Percentiles rank a stretch among this genome's conserved stretches.
These are phyloP conservation scores for Phytophthora hybrid DNA, from an alignment of 352 stramenopile genomes.

Conservation along the genomic window DNA sequence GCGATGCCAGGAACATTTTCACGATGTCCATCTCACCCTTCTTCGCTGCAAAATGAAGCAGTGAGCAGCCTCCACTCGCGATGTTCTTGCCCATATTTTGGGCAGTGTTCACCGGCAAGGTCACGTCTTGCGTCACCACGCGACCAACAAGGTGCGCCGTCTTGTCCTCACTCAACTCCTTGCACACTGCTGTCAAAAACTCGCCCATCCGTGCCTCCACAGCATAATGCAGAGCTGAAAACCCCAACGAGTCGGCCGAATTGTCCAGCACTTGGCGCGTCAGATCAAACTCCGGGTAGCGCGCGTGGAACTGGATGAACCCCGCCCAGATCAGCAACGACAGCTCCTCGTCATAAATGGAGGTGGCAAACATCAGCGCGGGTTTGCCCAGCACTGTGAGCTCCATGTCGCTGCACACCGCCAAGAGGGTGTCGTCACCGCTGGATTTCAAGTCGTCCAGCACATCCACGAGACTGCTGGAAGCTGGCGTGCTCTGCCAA, in stretches of 20 bases:
- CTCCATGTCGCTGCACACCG: constrained; percentile 41
- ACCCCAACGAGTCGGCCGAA: constrained; percentile 67
- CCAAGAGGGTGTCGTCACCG: constrained; percentile 12
- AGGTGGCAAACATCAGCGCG: constrained; percentile 78
- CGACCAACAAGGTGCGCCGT: constrained; percentile 25
- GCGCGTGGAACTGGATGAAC: constrained; percentile 55
- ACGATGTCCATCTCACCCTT: constrained; percentile 67
- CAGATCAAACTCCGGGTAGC: constrained; percentile 51
- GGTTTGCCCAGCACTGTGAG: constrained; percentile 82
- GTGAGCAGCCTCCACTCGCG: constrained; percentile 68
- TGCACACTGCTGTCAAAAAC: constrained; percentile 52
- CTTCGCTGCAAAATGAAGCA: constrained; percentile 75
- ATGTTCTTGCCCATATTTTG: constrained; percentile 79
- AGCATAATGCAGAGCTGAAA: constrained; percentile 80
- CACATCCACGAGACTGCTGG: constrained; percentile 40
- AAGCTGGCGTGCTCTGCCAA: constrained; percentile 51
- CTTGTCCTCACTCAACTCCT: constrained; percentile 31
- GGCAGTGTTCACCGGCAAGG: constrained; percentile 65
- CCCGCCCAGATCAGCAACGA: constrained; percentile 69
- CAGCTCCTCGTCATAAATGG: constrained; percentile 89
- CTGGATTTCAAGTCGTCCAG: constrained; percentile 41
- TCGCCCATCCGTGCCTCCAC: constrained; percentile 74
- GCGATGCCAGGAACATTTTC: constrained; percentile 49
- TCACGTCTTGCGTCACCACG: constrained; percentile 70
- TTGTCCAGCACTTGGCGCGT: constrained; percentile 79